Evolutionary conservation across 192 early-diverging fungal genomes (phyloP), one percentile per base, ranked within the genome.

Genomic region (Coemansia sp.): DNA sequence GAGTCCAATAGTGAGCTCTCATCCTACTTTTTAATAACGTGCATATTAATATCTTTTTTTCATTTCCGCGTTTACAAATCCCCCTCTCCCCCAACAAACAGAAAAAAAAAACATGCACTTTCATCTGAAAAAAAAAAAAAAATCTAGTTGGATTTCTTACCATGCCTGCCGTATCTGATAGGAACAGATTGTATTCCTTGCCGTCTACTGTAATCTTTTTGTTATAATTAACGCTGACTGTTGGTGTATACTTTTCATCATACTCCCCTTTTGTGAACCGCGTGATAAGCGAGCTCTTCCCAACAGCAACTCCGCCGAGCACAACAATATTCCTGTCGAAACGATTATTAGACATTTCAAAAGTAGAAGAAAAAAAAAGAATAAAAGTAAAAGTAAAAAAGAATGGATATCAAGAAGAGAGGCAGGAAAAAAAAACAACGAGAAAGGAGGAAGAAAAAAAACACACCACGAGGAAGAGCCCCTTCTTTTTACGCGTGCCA

Each of bases 131-230:
- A 15, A 64, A 11, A 59, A 46, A 64, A 38, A 55, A 56, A 40
- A 5, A 15, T 32, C 12, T 48, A 1, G 12, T 19, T 19, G 45
- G 45, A 1, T 11, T 17, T 56, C 70, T 78, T 89, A 89, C 89
- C 87, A 97, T 95, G 61, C 97, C 97, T 8, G 97, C 94, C 9
- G 97, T 98, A 74, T 99, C 97, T 68, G 94, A 91, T 55, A 98
- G 97, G 65, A 93, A 93, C 36, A 91, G 86, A 39, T 87, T 87
- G 64, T 95, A 96, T 75, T 97, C 94, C 73, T 92, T 88, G 15
- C 90, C 89, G 72, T 84, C 84, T 64, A 92, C 88, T 56, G 88
- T 88, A 62, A 99, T 88, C 64, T 89, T 89, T 79, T 96, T 97
- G 19, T 86, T 93, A 76, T 94, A 91, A 24, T 92, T 92, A 71